Evolutionary conservation across 2,329 filamentous ascomycete genomes (phyloP), one percentile per base, ranked within the genome.

Genomic region (Diaporthe sp.): DNA sequence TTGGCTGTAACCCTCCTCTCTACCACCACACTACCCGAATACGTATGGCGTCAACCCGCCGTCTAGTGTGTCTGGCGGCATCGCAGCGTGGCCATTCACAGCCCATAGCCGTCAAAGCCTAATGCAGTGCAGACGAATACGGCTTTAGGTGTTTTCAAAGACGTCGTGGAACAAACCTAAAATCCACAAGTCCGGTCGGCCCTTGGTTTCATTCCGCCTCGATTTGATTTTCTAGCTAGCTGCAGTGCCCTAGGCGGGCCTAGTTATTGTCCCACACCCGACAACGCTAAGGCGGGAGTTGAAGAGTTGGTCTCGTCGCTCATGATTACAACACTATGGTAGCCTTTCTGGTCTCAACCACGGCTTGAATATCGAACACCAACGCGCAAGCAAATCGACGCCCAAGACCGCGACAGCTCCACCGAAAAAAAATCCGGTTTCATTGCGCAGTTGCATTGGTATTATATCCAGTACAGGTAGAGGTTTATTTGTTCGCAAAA

Each of bases 41-140:
- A 55, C 34, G 65, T 55, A 10, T 55, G 13, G 65, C 65, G 34
- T 68, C 44, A 17, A 70, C 31, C 65, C 42, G 49, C n/a, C n/a
- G 49, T 42, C 49, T 70, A 70, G 65, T 31, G 34, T 55, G 34
- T 70, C 34, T 39, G 34, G 49, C 49, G 65, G 65, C 65, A 70
- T 39, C 22, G 5, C 17, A 49, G 22, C 46, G 4, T 22, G n/a
- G 8, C 65, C 65, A 70, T 22, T 70, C 65, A 70, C 65, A 42
- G 49, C 17, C 13, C 15, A 42, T 15, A 3, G 7, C 2, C 2
- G 22, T 4, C 3, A 42, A 31, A 13, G 22, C 65, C 62, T 68
- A 53, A 68, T 51, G 62, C 65, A 42, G 31, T 37, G 44, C 62
- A 42, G 46, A 53, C 65, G 65, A 55, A 55, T 55, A 55, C n/a